Evolutionary conservation across 225 moss, liverwort and hornwort species (phyloP).

Genomic region (Anthoceros angustus): DNA sequence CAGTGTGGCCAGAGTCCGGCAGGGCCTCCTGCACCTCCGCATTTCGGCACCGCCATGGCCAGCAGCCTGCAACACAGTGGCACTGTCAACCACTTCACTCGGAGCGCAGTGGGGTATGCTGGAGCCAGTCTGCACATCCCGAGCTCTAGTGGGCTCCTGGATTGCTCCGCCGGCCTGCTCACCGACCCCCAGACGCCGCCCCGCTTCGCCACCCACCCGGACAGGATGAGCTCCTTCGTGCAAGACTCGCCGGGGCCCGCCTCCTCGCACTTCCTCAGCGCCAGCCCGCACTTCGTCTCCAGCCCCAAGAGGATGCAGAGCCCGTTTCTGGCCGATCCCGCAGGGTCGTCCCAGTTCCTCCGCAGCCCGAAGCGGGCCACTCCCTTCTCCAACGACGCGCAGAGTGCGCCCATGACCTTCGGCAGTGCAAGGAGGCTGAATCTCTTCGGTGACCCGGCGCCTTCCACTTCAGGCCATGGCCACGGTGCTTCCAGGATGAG

Average conservation of each 20-base stretch:
- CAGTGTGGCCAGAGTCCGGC: too few species aligned
- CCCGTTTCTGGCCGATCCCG: too few species aligned
- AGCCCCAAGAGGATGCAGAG: background rate
- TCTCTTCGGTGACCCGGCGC: background rate
- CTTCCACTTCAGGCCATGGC: background rate
- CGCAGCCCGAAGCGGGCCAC: too few species aligned
- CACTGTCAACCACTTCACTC: background rate
- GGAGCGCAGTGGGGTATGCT: background rate
- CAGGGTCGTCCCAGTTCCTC: too few species aligned
- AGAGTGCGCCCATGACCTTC: too few species aligned
- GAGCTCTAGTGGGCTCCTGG: background rate
- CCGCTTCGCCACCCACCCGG: constrained; percentile 1
- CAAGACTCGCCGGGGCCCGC: background rate
- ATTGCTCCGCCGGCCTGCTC: background rate
- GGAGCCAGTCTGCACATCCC: background rate
- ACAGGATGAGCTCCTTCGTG: background rate
- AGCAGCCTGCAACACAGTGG: too few species aligned
- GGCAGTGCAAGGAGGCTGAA: background rate
- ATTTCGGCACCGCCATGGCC: too few species aligned
- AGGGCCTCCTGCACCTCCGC: too few species aligned
- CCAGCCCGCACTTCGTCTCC: background rate
- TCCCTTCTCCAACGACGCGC: too few species aligned
- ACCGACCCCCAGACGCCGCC: background rate
- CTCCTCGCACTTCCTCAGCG: background rate
- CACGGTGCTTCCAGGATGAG: background rate